Evolutionary conservation across 1,139 yeast genomes (phyloP).

Genomic region (Debaryomyces fabryi): DNA sequence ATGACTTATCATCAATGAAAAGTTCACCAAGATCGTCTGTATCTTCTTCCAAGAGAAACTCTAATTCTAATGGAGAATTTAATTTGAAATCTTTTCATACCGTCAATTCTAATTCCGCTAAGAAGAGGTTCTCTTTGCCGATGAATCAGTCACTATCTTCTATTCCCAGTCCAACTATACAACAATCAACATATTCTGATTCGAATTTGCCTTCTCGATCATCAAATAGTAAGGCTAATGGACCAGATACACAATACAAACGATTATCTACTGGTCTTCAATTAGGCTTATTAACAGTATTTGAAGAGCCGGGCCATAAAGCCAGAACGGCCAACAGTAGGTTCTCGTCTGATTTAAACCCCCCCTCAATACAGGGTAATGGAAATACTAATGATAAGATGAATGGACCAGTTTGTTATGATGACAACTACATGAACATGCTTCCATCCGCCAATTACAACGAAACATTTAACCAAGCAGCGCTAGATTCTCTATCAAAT

Average conservation of each 20-base stretch:
- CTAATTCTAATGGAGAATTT: constrained; percentile 26
- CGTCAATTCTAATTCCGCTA: constrained; percentile 21
- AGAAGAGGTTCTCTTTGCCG: constrained; percentile 34
- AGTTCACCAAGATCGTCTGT: constrained; percentile 20
- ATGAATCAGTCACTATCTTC: constrained; percentile 9
- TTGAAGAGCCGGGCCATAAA: constrained; percentile 31
- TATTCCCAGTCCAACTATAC: constrained; percentile 10
- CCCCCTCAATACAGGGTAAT: not conserved
- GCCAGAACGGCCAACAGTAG: not conserved
- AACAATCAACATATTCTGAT: constrained; percentile 8
- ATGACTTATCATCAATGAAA: constrained; percentile 13
- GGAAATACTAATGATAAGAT: not conserved
- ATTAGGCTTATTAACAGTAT: constrained; percentile 44
- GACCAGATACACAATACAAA: constrained; percentile 29
- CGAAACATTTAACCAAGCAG: constrained; percentile 39
- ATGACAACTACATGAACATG: constrained; percentile 34
- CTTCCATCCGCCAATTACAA: constrained; percentile 22
- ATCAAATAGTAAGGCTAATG: constrained; percentile 9
- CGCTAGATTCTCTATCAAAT: constrained; percentile 36
- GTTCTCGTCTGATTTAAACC: not conserved
- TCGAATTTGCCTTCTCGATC: constrained; percentile 13
- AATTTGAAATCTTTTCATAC: constrained; percentile 43
- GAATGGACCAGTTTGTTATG: constrained; percentile 21
- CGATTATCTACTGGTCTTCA: constrained; percentile 44
- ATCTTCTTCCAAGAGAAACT: constrained; percentile 15